Evolutionary conservation across 2,329 filamentous ascomycete genomes (phyloP).

Genomic region (Aureobasidium leucospermi): DNA sequence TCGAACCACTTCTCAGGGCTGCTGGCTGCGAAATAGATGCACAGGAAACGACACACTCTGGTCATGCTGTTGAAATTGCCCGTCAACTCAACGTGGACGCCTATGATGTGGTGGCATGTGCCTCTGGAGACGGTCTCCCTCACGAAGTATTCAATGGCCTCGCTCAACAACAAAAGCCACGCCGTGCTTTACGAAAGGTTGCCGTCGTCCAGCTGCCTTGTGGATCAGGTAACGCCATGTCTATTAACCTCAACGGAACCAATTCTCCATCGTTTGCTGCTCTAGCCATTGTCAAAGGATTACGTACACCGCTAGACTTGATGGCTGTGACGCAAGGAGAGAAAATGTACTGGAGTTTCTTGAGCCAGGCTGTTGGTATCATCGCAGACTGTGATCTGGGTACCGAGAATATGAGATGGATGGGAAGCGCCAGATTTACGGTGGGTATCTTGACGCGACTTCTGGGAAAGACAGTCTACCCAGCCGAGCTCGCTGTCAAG

Average conservation of each 20-base stretch:
- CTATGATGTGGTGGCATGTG: constrained; percentile 80
- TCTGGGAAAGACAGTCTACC: constrained; percentile 70
- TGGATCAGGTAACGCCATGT: constrained; percentile 90
- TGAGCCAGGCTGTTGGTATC: constrained; percentile 84
- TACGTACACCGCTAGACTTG: constrained; percentile 77
- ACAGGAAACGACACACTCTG: constrained; percentile 60
- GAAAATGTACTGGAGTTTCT: constrained; percentile 70
- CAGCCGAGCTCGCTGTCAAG: constrained; percentile 81
- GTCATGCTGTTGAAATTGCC: constrained; percentile 72
- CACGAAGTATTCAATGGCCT: constrained; percentile 95
- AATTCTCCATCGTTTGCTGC: constrained; percentile 68
- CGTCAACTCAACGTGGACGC: constrained; percentile 67
- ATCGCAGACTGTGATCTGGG: constrained; percentile 84
- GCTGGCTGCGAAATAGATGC: constrained; percentile 72
- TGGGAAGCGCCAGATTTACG: constrained; percentile 79
- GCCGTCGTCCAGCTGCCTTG: constrained; percentile 85
- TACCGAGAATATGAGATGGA: constrained; percentile 88
- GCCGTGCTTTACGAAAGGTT: constrained; percentile 64
- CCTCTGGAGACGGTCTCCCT: constrained; percentile 84
- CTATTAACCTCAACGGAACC: constrained; percentile 80
- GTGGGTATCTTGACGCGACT: constrained; percentile 75
- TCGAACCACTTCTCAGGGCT: constrained; percentile 74
- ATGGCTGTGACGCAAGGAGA: constrained; percentile 80
- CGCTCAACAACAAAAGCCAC: constrained; percentile 66
- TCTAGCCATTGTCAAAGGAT: constrained; percentile 77